phyloP scores from a whole-genome alignment of 2,329 filamentous ascomycete species.

The Colletotrichum musicola region DNA sequence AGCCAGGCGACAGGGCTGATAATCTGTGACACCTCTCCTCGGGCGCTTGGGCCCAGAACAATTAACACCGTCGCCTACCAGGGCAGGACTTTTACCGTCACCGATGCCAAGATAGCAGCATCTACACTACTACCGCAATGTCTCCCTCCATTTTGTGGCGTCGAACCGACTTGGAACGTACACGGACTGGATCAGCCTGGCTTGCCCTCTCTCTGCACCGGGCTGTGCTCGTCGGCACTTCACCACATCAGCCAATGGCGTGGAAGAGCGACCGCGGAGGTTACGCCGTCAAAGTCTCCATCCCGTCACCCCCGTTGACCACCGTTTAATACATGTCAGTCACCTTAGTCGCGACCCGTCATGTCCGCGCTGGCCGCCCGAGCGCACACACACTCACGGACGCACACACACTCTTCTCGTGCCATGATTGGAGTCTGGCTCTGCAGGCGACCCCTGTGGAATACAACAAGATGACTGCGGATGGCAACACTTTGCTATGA shows the following conservation, averaged over 20 bases:
- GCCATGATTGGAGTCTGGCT: too few species aligned
- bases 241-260: conserved; percentile 25
- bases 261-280: conserved; percentile 3
- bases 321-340: conserved; percentile 17
- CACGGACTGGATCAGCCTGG: conserved; percentile 19
- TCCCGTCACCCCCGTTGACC: conserved; percentile 2
- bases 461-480: too few species aligned
- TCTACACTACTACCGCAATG: not conserved
- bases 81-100: not conserved
- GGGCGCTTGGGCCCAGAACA: too few species aligned
- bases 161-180: conserved; percentile 8
- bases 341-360: not conserved
- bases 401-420: too few species aligned
- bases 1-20: too few species aligned
- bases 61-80: too few species aligned
- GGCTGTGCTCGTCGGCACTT: conserved; percentile 28
- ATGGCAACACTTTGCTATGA: not conserved
- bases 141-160: conserved; percentile 9
- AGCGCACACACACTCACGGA: not conserved
- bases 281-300: conserved; percentile 22
- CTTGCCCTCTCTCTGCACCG: conserved; percentile 6
- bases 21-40: too few species aligned
- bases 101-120: conserved; percentile 1
- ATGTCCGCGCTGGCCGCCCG: conserved; percentile 24
- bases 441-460: too few species aligned